A percentile compares a stretch with the other conserved stretches of the same genome.
Conservation (phyloP, 495 filamentous ascomycete genomes). For the Lasiosphaeriaceae sp. region DNA sequence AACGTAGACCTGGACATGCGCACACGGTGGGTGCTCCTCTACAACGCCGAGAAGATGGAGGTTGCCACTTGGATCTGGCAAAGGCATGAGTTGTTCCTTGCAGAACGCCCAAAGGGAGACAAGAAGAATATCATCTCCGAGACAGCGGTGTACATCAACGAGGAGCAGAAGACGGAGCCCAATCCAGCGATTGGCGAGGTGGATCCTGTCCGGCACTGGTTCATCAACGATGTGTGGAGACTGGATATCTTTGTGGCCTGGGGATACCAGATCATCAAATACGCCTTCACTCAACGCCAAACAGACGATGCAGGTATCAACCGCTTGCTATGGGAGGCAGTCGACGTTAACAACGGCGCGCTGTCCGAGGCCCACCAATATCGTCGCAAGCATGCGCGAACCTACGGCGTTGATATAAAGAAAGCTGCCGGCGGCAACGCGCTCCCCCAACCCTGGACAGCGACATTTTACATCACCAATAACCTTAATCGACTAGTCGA, state of each 20-base stretch:
- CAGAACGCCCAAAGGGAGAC: constrained; percentile 36
- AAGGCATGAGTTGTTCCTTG: constrained; percentile 58
- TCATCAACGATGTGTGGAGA: constrained; percentile 68
- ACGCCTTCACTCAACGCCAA: constrained; percentile 54
- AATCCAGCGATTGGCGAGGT: constrained; percentile 56
- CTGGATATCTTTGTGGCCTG: constrained; percentile 73
- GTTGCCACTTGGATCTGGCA: constrained; percentile 82
- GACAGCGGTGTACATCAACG: constrained; percentile 64
- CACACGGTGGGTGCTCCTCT: constrained; percentile 77
- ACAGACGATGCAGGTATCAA: constrained; percentile 46
- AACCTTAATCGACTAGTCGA: constrained; percentile 53
- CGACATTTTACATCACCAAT: constrained; percentile 55
- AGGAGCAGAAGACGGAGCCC: constrained; percentile 62
- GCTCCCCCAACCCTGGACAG: constrained; percentile 80
- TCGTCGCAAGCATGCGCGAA: constrained; percentile 57
- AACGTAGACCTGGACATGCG: constrained; percentile 51
- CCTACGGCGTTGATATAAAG: constrained; percentile 66
- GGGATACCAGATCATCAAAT: constrained; percentile 68
- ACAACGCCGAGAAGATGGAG: constrained; percentile 83
- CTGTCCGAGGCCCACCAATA: constrained; percentile 72
- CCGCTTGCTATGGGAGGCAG: constrained; percentile 64
- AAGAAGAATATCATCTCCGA: constrained; percentile 60
- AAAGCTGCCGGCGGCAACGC: constrained; percentile 62
- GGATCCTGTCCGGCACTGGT: constrained; percentile 76
- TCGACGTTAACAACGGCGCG: constrained; percentile 69